These are phyloP conservation scores for Scutellaria baicalensis DNA, from an alignment of 257 asterid species.

Conservation along the genomic window DNA sequence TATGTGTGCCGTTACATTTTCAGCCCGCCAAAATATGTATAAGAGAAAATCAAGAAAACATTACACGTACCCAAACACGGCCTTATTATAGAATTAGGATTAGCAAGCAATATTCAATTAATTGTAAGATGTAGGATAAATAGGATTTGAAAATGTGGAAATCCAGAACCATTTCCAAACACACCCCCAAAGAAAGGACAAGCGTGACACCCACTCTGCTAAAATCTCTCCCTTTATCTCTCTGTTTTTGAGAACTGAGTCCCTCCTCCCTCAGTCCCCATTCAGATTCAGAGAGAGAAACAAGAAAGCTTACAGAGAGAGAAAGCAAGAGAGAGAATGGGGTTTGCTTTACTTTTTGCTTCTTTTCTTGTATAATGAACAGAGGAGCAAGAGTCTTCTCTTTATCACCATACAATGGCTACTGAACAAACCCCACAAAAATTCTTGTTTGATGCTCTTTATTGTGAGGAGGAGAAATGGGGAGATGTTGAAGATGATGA, in stretches of 20 bases:
- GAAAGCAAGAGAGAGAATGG: conserved; percentile 11
- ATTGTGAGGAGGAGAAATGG: conserved; percentile 54
- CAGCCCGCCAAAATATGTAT: conserved; percentile 11
- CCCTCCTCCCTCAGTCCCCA: conserved; percentile 23
- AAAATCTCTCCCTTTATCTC: conserved; percentile 47
- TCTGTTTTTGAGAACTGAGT: conserved; percentile 42
- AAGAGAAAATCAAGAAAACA: too few species aligned
- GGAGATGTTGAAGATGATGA: conserved; percentile 24
- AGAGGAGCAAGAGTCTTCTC: conserved; percentile 12
- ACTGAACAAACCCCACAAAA: conserved; percentile 25
- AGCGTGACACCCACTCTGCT: conserved; percentile 77
- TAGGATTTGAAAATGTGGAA: too few species aligned
- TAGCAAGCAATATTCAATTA: too few species aligned
- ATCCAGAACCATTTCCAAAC: background rate
- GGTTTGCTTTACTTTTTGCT: conserved; percentile 22
- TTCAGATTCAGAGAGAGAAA: conserved; percentile 32
- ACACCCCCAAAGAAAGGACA: conserved; percentile 61
- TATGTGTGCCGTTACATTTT: conserved; percentile 26
- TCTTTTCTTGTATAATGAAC: conserved; percentile 35
- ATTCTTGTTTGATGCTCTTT: conserved; percentile 39
- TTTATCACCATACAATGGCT: conserved; percentile 30
- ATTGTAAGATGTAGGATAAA: too few species aligned
- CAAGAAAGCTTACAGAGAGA: background rate
- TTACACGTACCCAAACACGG: too few species aligned
- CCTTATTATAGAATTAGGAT: too few species aligned